Evolutionary conservation across 73 alveolate genomes (phyloP), one percentile per base, ranked within the genome.

Genomic region (Stentor coeruleus): DNA sequence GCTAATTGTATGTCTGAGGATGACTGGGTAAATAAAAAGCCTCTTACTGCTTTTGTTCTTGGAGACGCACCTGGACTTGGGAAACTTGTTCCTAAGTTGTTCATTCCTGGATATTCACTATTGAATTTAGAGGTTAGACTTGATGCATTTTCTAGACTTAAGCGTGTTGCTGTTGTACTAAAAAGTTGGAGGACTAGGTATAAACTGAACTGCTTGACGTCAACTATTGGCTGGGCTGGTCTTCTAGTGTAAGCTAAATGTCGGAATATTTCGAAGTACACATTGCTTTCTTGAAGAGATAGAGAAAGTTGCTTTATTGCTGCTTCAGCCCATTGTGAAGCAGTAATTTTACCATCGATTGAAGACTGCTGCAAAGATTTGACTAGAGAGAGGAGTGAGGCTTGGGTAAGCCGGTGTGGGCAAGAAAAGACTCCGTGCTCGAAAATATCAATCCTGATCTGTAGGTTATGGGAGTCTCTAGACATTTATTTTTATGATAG

Each of bases 381-480:
- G 88, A 95, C 94, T 80, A 93, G 74, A 30, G 88, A 79, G 20
- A 95, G 81, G 85, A 95, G 81, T 49, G 85, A 82, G 49, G 86
- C 87, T 76, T 87, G 91, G 60, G 86, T 94, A 58, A 95, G 87
- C 77, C 92, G 89, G 58, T 85, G 76, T 59, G 93, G 92, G 76
- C 86, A 77, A 35, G 99, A 96, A 84, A 81, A 95, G 58, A 95
- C 82, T 37, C 93, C 91, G 77, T 92, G 97, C 66, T 95, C 99
- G 76, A 95, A 95, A 74, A 95, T 82, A 81, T 95, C 99, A 38
- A 94, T 93, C 59, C 95, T 82, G 75, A 95, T 30, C 33, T 66
- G 79, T 14, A 66, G 39, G 2, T 31, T 31, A 33, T 20, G 11
- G n/a, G n/a, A n/a, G 37, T 66, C 79, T 66, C 79, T 66, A 28